Evolutionary conservation across 257 asterid species (phyloP).

Genomic region (Solanum virginianum): DNA sequence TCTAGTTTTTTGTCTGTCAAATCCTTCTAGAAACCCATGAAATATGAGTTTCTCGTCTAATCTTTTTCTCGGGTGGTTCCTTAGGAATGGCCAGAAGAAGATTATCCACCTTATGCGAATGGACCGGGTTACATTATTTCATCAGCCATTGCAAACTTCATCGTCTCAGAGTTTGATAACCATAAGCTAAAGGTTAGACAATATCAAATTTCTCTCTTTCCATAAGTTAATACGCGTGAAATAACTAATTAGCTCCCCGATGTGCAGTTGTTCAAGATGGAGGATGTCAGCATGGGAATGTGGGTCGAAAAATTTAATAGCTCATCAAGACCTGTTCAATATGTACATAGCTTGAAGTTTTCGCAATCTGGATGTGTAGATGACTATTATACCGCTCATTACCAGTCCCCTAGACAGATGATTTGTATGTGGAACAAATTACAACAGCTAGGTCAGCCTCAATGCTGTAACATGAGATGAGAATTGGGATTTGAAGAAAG

Average conservation of each 20-base stretch:
- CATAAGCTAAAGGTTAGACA: slow-evolving; percentile 56
- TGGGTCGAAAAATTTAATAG: slow-evolving; percentile 19
- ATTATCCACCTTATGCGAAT: slow-evolving; percentile 91
- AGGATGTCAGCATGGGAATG: slow-evolving; percentile 25
- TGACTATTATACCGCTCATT: slow-evolving; percentile 17
- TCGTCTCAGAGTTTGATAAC: slow-evolving; percentile 47
- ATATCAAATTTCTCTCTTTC: not conserved
- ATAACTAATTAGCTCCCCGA: not conserved
- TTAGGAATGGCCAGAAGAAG: slow-evolving; percentile 98
- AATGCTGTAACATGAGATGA: slow-evolving; percentile 23
- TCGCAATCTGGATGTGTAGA: slow-evolving; percentile 15
- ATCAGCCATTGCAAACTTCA: slow-evolving; percentile 58
- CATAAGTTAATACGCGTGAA: not conserved
- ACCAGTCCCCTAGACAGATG: slow-evolving; percentile 24
- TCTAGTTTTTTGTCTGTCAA: not conserved
- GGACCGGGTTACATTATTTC: slow-evolving; percentile 91
- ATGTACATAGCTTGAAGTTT: slow-evolving; percentile 18
- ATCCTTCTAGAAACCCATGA: not conserved
- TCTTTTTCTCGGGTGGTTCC: not conserved
- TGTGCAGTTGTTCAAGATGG: slow-evolving; percentile 21
- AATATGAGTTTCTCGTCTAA: not conserved
- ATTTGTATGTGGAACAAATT: slow-evolving; percentile 18
- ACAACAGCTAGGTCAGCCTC: slow-evolving; percentile 10
- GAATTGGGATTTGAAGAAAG: not conserved
- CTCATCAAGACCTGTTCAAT: slow-evolving; percentile 8